Percentiles rank a stretch among this genome's conserved stretches.
Evolutionary conservation across 2,329 filamentous ascomycete species (phyloP).

Genomic region (Dichotomopilus funicola): DNA sequence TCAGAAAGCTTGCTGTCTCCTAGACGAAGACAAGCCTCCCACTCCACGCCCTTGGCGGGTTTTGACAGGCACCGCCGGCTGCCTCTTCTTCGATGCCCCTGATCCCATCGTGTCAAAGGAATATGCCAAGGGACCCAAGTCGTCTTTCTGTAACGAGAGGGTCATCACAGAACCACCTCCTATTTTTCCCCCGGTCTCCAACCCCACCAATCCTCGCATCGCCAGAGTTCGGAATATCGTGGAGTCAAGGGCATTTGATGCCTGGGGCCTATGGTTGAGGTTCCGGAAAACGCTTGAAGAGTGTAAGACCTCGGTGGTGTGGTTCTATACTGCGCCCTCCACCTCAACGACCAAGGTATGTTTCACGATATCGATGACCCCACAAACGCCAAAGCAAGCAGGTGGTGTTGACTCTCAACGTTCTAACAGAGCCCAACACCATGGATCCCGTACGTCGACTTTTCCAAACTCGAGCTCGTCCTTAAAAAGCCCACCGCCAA

Average conservation of each 20-base stretch:
- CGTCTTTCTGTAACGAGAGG: background rate
- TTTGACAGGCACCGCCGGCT: background rate
- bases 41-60: background rate
- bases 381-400: background rate
- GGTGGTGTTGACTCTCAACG: too few relatives aligned
- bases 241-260: background rate
- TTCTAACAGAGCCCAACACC: too few relatives aligned
- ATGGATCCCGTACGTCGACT: too few relatives aligned
- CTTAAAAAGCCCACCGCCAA: background rate
- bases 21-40: background rate
- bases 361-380: background rate
- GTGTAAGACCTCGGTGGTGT: background rate
- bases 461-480: background rate
- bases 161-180: background rate
- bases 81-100: background rate
- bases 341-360: background rate
- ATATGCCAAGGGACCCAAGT: background rate
- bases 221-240: background rate
- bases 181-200: background rate
- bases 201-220: background rate
- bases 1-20: background rate
- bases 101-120: background rate
- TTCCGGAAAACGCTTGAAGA: background rate
- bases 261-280: background rate
- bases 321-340: background rate